phyloP scores from a whole-genome alignment of 116 monocot species.

The Dioscorea cayenensis region DNA sequence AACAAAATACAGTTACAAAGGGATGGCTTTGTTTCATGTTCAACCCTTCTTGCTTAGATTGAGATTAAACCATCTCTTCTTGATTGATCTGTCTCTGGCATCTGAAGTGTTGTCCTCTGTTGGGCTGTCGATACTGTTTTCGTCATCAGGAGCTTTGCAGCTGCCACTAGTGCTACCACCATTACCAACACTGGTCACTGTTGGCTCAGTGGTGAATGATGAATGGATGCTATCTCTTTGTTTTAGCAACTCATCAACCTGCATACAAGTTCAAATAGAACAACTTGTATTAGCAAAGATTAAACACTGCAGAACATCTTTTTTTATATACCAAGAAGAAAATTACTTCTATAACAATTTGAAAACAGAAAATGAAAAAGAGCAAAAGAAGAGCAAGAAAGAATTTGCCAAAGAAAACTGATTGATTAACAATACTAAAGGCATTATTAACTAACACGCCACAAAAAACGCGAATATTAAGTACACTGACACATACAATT shows the following conservation, averaged over 20 bases:
- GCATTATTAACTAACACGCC: too few species aligned
- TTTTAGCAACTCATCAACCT: slow-evolving; percentile 91
- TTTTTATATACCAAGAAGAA: too few species aligned
- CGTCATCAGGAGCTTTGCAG: slow-evolving; percentile 29
- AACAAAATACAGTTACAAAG: too few species aligned
- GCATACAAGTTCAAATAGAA: not conserved
- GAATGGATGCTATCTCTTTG: slow-evolving; percentile 79
- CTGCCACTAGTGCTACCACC: slow-evolving; percentile 30
- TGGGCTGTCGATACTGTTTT: slow-evolving; percentile 28
- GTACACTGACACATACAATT: slow-evolving; percentile 36
- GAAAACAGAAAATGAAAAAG: too few species aligned
- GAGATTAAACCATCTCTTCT: slow-evolving; percentile 79
- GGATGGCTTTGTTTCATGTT: not conserved
- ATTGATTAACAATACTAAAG: too few species aligned
- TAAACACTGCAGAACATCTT: too few species aligned
- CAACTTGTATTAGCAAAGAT: too few species aligned
- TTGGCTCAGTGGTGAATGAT: slow-evolving; percentile 55
- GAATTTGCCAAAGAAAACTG: too few species aligned
- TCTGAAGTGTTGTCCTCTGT: slow-evolving; percentile 34
- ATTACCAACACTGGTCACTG: slow-evolving; percentile 18
- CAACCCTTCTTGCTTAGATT: slow-evolving; percentile 58
- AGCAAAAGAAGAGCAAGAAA: not conserved
- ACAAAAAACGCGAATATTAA: too few species aligned
- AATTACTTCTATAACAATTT: too few species aligned
- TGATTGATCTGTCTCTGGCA: slow-evolving; percentile 48